phyloP scores from a whole-genome alignment of 2,329 filamentous ascomycete species.

The Aureobasidium subglaciale region DNA sequence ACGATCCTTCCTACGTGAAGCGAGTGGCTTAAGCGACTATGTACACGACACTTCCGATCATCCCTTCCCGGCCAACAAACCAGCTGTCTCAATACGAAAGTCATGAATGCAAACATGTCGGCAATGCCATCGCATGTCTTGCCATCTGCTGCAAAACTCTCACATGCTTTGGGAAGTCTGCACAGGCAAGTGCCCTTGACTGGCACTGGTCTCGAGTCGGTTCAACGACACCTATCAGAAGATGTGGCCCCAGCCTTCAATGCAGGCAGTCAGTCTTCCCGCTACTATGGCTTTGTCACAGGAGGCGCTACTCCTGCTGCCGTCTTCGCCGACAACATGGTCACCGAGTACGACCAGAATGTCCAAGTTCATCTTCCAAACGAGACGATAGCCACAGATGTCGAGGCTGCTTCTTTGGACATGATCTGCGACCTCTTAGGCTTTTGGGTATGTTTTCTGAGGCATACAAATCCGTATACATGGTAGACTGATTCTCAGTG shows the following conservation, averaged over 20 bases:
- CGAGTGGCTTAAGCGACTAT: neutral
- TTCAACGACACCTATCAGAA: slow-evolving; percentile 37
- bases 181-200: slow-evolving; percentile 29
- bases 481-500: too few relatives aligned
- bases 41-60: too few relatives aligned
- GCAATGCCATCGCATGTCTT: slow-evolving; percentile 23
- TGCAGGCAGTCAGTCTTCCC: slow-evolving; percentile 54
- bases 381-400: slow-evolving; percentile 66
- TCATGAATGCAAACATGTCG: neutral
- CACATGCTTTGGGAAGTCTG: slow-evolving; percentile 30
- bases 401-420: slow-evolving; percentile 65
- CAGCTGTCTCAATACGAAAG: neutral
- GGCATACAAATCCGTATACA: too few relatives aligned
- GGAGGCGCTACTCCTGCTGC: slow-evolving; percentile 75
- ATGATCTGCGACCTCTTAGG: slow-evolving; percentile 63
- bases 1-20: neutral
- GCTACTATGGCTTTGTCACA: slow-evolving; percentile 86
- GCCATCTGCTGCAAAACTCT: slow-evolving; percentile 27
- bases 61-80: too few relatives aligned
- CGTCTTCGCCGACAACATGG: slow-evolving; percentile 75
- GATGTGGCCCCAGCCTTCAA: slow-evolving; percentile 55
- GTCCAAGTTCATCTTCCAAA: slow-evolving; percentile 71
- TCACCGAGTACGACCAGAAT: slow-evolving; percentile 74
- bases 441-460: too few relatives aligned
- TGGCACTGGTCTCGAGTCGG: slow-evolving; percentile 39